Evolutionary conservation across 371 early-diverging fungal species (phyloP).

Genomic region (Rhizopus arrhizus): DNA sequence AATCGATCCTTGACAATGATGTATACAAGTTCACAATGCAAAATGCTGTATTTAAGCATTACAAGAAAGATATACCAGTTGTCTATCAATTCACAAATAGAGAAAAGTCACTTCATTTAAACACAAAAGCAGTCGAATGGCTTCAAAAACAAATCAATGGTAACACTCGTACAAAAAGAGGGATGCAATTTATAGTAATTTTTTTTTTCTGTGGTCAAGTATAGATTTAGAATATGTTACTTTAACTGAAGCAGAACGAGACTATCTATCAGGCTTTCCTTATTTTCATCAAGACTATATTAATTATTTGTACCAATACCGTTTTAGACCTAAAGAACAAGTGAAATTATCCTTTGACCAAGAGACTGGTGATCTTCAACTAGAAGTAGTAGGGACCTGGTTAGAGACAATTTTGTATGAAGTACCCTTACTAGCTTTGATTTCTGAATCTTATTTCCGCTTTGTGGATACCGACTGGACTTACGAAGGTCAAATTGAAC

Average conservation of each 20-base stretch:
- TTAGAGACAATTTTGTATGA: conserved; percentile 78
- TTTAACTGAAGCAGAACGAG: conserved; percentile 55
- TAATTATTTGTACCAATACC: conserved; percentile 58
- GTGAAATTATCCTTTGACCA: conserved; percentile 46
- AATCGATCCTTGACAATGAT: conserved; percentile 73
- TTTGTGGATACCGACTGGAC: conserved; percentile 75
- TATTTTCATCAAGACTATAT: conserved; percentile 62
- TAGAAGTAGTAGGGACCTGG: conserved; percentile 68
- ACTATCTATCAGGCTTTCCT: conserved; percentile 53
- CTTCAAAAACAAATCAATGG: conserved; percentile 49
- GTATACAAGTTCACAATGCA: conserved; percentile 86
- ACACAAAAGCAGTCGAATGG: conserved; percentile 51
- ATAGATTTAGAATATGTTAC: conserved; percentile 41
- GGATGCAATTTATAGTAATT: background rate
- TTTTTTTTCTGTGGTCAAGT: background rate
- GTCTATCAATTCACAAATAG: conserved; percentile 74
- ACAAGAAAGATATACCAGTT: conserved; percentile 61
- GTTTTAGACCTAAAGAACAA: conserved; percentile 63
- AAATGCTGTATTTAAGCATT: conserved; percentile 72
- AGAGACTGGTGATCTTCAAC: conserved; percentile 34
- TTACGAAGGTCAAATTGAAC: conserved; percentile 63
- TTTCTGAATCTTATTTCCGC: conserved; percentile 74
- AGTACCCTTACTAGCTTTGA: conserved; percentile 69
- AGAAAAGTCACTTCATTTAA: conserved; percentile 47
- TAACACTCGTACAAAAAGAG: conserved; percentile 22